Conservation (phyloP, 805 yeast genomes). For the Scheffersomyces stipitis region DNA sequence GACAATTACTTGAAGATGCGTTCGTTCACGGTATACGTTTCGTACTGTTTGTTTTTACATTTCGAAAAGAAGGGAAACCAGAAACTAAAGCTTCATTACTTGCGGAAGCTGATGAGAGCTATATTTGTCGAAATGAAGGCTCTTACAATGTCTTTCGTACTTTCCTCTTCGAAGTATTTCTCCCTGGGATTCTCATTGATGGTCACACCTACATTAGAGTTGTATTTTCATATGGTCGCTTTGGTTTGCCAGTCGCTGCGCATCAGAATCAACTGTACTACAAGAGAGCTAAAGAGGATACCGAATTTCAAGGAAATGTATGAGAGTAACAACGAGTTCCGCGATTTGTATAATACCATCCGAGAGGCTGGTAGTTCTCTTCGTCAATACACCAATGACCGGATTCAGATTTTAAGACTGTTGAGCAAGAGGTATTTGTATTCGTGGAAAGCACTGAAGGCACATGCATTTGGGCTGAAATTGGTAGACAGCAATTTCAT, state of each 20-base stretch:
- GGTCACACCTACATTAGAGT: slow-evolving; percentile 1
- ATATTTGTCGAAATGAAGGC: not conserved
- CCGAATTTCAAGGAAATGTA: not conserved
- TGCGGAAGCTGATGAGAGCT: not conserved
- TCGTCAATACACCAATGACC: not conserved
- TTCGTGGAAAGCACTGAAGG: slow-evolving; percentile 9
- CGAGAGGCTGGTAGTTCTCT: not conserved
- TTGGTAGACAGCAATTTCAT: not conserved
- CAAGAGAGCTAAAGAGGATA: not conserved
- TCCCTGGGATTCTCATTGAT: not conserved
- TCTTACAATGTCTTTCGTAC: not conserved
- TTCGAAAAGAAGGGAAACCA: not conserved
- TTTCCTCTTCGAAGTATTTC: not conserved
- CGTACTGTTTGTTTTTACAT: slow-evolving; percentile 6
- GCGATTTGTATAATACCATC: not conserved
- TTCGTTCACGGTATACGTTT: slow-evolving; percentile 14
- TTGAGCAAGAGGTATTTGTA: slow-evolving; percentile 5
- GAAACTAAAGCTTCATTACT: not conserved
- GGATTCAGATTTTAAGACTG: slow-evolving; percentile 1
- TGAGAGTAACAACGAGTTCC: not conserved
- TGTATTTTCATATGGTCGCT: slow-evolving; percentile 2
- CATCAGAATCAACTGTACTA: slow-evolving; percentile 4
- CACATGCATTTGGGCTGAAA: slow-evolving; percentile 4
- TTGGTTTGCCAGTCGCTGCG: slow-evolving; percentile 5
- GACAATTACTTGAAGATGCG: slow-evolving; percentile 12